Evolutionary conservation across 345 rosid genomes (phyloP).

Genomic region (Lepidium africanum): DNA sequence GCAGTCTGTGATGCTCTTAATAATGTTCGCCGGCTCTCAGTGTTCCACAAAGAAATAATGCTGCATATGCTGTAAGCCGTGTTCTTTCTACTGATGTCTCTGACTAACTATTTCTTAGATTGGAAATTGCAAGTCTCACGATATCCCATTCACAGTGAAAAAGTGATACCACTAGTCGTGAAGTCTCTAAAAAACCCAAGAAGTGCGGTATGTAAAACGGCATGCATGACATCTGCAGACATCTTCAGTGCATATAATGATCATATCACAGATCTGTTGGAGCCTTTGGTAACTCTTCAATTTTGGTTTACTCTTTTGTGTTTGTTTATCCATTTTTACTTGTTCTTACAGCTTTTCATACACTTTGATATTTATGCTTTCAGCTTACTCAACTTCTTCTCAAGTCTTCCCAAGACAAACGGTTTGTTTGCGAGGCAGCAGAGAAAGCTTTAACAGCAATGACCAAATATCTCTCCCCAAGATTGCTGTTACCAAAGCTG

Average conservation of each 20-base stretch:
- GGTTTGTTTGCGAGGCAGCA: constrained; percentile 96
- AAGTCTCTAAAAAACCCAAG: constrained; percentile 94
- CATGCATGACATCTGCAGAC: constrained; percentile 86
- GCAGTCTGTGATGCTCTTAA: constrained; percentile 76
- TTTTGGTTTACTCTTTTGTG: neutral
- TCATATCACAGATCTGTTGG: constrained; percentile 60
- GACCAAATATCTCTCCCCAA: constrained; percentile 70
- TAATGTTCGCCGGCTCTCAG: constrained; percentile 64
- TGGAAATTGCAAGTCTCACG: constrained; percentile 3
- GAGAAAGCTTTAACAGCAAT: constrained; percentile 71
- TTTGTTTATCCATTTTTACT: neutral
- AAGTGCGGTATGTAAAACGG: constrained; percentile 95
- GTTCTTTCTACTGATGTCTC: neutral
- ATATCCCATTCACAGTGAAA: constrained; percentile 39
- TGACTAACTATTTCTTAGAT: neutral
- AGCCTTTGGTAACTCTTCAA: constrained; percentile 54
- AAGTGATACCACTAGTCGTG: constrained; percentile 66
- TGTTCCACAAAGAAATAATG: constrained; percentile 69
- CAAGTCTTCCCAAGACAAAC: constrained; percentile 92
- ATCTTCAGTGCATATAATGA: constrained; percentile 67
- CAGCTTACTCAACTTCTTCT: constrained; percentile 93
- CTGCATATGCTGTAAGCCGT: constrained; percentile 59
- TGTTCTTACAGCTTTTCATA: neutral
- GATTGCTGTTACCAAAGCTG: constrained; percentile 56
- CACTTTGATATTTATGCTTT: constrained; percentile 10